These are phyloP conservation scores for Helminthosporium solani DNA, from an alignment of 2,329 filamentous ascomycete species.

Conservation along the genomic window DNA sequence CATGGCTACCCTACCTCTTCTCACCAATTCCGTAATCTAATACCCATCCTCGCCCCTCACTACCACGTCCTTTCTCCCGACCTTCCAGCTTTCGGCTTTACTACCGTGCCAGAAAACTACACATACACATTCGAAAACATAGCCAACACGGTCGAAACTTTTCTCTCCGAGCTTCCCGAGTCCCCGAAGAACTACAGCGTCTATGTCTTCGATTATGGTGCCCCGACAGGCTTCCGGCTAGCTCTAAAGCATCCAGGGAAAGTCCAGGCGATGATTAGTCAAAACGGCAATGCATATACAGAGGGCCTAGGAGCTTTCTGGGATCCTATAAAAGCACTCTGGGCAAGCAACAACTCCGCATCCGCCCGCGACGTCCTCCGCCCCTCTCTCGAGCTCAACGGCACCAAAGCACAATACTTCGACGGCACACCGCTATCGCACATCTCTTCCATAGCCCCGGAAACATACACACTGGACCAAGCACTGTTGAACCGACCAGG, in stretches of 20 bases:
- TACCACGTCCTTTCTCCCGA: conserved; percentile 58
- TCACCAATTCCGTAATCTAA: conserved; percentile 49
- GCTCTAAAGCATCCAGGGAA: conserved; percentile 52
- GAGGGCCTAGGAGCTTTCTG: conserved; percentile 57
- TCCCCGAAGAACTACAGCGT: conserved; percentile 52
- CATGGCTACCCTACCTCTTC: conserved; percentile 52
- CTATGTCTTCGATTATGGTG: conserved; percentile 66
- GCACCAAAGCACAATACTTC: conserved; percentile 47
- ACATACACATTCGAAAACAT: conserved; percentile 58
- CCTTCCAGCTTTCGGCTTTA: conserved; percentile 62
- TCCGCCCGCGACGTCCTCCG: conserved; percentile 16
- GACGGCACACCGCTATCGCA: conserved; percentile 39
- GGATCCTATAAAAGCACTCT: conserved; percentile 50
- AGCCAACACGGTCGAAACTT: conserved; percentile 50
- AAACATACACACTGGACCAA: conserved; percentile 54
- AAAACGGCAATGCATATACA: conserved; percentile 63
- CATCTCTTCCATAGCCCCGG: conserved; percentile 44
- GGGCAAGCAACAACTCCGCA: conserved; percentile 38
- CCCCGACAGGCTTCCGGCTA: conserved; percentile 56
- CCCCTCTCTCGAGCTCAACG: conserved; percentile 15
- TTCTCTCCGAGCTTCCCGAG: conserved; percentile 49
- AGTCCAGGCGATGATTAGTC: conserved; percentile 56
- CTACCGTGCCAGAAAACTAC: conserved; percentile 48
- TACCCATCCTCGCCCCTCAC: conserved; percentile 45
- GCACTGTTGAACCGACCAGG: conserved; percentile 53